Evolutionary conservation across 257 asterid species (phyloP).

Genomic region (Primulina eburnea): DNA sequence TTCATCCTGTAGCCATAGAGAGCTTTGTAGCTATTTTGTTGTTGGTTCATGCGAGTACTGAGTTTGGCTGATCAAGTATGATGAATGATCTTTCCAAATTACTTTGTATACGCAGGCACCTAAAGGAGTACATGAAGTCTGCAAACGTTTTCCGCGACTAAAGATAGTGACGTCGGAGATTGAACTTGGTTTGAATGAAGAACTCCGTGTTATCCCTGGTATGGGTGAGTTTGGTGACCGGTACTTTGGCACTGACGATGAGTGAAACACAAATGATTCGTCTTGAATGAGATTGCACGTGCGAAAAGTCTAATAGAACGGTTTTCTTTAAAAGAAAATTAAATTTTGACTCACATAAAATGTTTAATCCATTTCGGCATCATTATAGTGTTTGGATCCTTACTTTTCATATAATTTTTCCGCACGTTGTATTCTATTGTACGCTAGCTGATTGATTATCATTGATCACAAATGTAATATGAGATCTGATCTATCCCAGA

Average conservation of each 20-base stretch:
- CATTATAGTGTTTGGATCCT: not conserved
- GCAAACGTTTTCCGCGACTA: constrained; percentile 82
- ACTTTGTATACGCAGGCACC: constrained; percentile 67
- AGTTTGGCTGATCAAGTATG: not conserved
- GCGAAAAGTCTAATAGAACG: not conserved
- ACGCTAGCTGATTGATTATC: too few relatives aligned
- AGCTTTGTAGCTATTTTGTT: not conserved
- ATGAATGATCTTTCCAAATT: constrained; percentile 7
- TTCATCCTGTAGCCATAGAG: not conserved
- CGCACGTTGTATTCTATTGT: too few relatives aligned
- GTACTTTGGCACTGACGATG: constrained; percentile 92
- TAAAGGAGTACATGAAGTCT: constrained; percentile 92
- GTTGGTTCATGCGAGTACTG: not conserved
- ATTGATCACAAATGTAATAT: too few relatives aligned
- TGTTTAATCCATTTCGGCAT: not conserved
- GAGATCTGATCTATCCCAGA: too few relatives aligned
- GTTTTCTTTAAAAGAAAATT: too few relatives aligned
- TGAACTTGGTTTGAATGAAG: constrained; percentile 77
- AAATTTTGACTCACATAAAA: too few relatives aligned
- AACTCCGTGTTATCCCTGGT: constrained; percentile 89
- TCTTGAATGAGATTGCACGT: not conserved
- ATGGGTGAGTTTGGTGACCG: constrained; percentile 99
- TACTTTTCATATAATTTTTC: not conserved
- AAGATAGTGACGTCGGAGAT: constrained; percentile 99
- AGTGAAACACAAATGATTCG: constrained; percentile 28